Percentiles rank a stretch among this genome's conserved stretches.
Evolutionary conservation across 2,329 filamentous ascomycete species (phyloP).

Genomic region (Phoma sp.): DNA sequence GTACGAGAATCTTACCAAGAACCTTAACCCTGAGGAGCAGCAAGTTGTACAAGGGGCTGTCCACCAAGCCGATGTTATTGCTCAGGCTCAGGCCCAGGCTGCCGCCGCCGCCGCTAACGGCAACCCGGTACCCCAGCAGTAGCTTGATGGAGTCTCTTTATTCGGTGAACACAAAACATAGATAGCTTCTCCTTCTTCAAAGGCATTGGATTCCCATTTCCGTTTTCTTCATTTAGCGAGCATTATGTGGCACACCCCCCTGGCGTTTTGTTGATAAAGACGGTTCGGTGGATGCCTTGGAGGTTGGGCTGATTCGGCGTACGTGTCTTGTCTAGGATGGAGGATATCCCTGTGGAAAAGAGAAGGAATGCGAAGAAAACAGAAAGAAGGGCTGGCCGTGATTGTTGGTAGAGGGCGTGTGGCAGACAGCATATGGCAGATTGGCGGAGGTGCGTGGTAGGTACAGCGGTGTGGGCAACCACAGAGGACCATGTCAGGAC

Average conservation of each 20-base stretch:
- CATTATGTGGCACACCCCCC: constrained; percentile 31
- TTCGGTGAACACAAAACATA: constrained; percentile 18
- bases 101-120: constrained; percentile 33
- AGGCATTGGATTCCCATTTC: constrained; percentile 31
- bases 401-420: too few species aligned
- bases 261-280: constrained; percentile 34
- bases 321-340: constrained; percentile 16
- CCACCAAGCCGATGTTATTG: constrained; percentile 68
- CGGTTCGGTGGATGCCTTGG: constrained; percentile 24
- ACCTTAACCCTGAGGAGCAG: constrained; percentile 81
- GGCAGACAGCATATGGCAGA: too few species aligned
- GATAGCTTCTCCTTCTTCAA: constrained; percentile 28
- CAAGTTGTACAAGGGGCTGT: constrained; percentile 79
- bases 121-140: constrained; percentile 25
- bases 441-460: constrained; percentile 13
- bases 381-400: constrained; percentile 15
- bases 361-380: constrained; percentile 7
- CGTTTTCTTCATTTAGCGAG: constrained; percentile 40
- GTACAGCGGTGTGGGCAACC: constrained; percentile 25
- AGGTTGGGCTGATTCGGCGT: constrained; percentile 24
- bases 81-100: constrained; percentile 34
- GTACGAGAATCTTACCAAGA: constrained; percentile 79
- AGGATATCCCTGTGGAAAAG: constrained; percentile 13
- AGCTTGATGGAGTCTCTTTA: constrained; percentile 7
- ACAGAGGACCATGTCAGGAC: background rate